Conservation (phyloP, 257 asterid genomes). For the Petunia secreta region DNA sequence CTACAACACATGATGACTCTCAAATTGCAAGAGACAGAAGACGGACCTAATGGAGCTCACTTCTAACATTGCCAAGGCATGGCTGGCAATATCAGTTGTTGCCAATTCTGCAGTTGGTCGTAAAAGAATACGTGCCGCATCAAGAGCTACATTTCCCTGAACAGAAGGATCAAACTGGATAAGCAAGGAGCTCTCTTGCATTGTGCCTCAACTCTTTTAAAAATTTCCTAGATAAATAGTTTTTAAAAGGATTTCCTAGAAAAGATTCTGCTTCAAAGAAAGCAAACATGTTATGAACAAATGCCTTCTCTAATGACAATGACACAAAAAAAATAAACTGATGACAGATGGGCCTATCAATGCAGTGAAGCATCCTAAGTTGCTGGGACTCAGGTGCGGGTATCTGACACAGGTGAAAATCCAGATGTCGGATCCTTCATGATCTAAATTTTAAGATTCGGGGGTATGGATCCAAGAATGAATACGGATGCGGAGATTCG, state of each 20-base stretch:
- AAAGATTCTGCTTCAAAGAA: neutral
- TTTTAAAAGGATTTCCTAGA: neutral
- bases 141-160: constrained; percentile 98
- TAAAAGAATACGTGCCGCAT: constrained; percentile 87
- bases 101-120: constrained; percentile 79
- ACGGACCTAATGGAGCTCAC: constrained; percentile 77
- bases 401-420: no score
- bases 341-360: neutral
- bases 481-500: no score
- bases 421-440: no score
- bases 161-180: neutral
- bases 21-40: neutral
- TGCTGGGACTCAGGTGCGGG: no score
- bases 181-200: neutral
- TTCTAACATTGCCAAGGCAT: constrained; percentile 75
- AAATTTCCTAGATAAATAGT: neutral
- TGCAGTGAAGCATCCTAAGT: neutral
- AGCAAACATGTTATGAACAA: neutral
- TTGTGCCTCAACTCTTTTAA: neutral
- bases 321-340: neutral
- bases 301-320: neutral
- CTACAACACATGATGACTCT: neutral
- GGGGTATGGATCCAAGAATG: no score
- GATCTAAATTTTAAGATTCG: no score
- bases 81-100: constrained; percentile 77